Base-by-base conservation (phyloP, 2,329 filamentous ascomycete genomes). In the Claviceps humidiphila region DNA sequence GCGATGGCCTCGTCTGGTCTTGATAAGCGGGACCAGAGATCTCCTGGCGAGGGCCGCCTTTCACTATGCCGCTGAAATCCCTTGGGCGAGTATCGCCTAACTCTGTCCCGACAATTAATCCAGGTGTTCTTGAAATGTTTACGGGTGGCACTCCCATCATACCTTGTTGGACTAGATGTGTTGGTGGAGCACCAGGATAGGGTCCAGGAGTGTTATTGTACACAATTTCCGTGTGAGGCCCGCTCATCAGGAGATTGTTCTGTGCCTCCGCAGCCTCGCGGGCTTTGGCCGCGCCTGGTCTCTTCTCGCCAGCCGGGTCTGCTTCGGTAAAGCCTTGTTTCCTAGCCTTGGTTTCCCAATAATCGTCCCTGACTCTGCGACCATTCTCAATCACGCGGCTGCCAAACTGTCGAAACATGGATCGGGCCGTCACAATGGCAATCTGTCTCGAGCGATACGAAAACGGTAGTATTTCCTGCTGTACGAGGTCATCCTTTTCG, bases 321-420 rank as follows among this genome's bases (percentile, higher is more conserved):
- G 94, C 89, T 66, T 98, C 93, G 1, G 93, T 98, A 65, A 98
- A 98, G 11, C 93, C 93, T 69, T 98, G 93, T 70, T 97, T 98
- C 47, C 87, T 80, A 7, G 93, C 93, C 70, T 97, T 97, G 63
- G 85, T 87, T 68, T 97, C 93, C 93, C 93, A 98, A 69, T 98
- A 98, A 66, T 98, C 93, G 69, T 98, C 93, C 49, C 93, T 84
- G 43, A 98, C 93, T 53, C 93, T 78, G 56, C 91, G 80, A 38
- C 93, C 93, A 62, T 90, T 87, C 39, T 87, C 82, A 57, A 98
- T 93, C 50, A 98, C 85, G 57, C 93, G 81, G 67, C 90, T 96
- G 48, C 93, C 93, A 67, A 98, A 98, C 67, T 98, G 93, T 44
- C 93, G 84, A 69, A 97, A 98, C 93, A 98, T 98, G 60, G 91